A percentile compares a stretch with the other conserved stretches of the same genome.
phyloP scores from a whole-genome alignment of 2,329 filamentous ascomycete species.

The Conoideocrella luteorostrata region DNA sequence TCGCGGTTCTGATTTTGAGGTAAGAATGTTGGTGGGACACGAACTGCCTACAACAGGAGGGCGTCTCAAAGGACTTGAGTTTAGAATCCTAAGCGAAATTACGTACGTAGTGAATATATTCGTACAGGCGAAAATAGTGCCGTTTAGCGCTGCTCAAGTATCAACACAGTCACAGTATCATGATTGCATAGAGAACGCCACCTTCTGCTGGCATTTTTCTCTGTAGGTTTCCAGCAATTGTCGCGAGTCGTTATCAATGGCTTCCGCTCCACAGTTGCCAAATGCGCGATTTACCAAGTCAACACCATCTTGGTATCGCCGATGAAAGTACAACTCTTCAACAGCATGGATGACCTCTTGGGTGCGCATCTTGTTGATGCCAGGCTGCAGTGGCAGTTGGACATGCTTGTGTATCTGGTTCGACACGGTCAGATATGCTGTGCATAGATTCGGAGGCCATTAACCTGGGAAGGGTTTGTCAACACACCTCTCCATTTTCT shows the following conservation, averaged over 20 bases:
- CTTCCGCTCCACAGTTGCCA: conserved; percentile 18
- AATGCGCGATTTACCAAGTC: conserved; percentile 33
- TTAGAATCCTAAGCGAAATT: too few relatives aligned
- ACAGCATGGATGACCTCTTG: conserved; percentile 49
- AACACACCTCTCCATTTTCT: conserved; percentile 49
- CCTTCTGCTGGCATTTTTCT: conserved; percentile 31
- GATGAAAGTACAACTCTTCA: conserved; percentile 52
- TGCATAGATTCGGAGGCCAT: too few relatives aligned
- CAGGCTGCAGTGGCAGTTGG: conserved; percentile 31
- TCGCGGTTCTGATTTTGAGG: too few relatives aligned
- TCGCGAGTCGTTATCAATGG: conserved; percentile 38
- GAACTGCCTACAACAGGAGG: too few relatives aligned
- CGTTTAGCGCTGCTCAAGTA: too few relatives aligned
- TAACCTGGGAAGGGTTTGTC: too few relatives aligned
- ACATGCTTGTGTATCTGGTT: conserved; percentile 38
- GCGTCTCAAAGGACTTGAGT: too few relatives aligned
- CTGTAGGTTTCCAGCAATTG: conserved; percentile 36
- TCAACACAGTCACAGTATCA: neutral
- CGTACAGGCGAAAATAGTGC: too few relatives aligned
- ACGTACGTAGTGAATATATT: too few relatives aligned
- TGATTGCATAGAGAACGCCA: conserved; percentile 2
- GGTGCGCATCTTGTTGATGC: conserved; percentile 37
- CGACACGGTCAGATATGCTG: too few relatives aligned
- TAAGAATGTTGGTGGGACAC: too few relatives aligned
- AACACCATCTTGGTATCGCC: conserved; percentile 39